Percentiles rank a stretch among this genome's conserved stretches.
Conservation (phyloP, 148 eudicot species). For the Mesembryanthemum crystallinum region DNA sequence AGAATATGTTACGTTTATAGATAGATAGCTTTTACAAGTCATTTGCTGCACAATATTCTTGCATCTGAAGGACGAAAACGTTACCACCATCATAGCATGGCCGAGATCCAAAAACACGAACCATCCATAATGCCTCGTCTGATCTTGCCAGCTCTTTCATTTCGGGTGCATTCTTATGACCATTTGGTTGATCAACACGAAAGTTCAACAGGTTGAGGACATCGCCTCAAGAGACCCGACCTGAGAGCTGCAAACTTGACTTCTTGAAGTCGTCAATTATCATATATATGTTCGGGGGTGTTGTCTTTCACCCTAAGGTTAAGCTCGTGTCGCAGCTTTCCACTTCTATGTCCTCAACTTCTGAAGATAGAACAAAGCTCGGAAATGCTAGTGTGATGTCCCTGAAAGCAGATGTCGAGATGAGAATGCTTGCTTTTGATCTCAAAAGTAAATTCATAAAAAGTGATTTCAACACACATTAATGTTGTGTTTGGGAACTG, state of each 20-base stretch:
- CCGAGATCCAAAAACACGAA: neutral
- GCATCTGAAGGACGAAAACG: neutral
- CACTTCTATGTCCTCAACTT: constrained; percentile 55
- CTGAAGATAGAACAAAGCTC: constrained; percentile 68
- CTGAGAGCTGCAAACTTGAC: neutral
- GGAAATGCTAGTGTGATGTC: constrained; percentile 86
- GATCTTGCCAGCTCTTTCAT: constrained; percentile 1
- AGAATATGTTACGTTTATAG: neutral
- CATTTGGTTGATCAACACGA: neutral
- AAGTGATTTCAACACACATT: too few relatives aligned
- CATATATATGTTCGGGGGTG: neutral
- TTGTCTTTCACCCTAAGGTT: neutral
- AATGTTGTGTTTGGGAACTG: too few relatives aligned
- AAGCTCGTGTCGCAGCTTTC: constrained; percentile 8
- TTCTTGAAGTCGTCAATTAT: neutral
- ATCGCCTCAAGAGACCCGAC: neutral
- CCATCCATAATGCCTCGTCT: neutral
- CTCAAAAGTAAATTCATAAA: neutral
- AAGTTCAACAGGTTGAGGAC: neutral
- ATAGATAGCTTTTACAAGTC: neutral
- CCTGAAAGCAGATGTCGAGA: constrained; percentile 39
- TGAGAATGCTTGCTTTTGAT: constrained; percentile 24
- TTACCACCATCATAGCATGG: neutral
- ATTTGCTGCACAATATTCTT: neutral
- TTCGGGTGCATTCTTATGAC: neutral